Base-by-base conservation (phyloP, 1,139 yeast genomes). In the Lodderomyces pseudojiufengensis region DNA sequence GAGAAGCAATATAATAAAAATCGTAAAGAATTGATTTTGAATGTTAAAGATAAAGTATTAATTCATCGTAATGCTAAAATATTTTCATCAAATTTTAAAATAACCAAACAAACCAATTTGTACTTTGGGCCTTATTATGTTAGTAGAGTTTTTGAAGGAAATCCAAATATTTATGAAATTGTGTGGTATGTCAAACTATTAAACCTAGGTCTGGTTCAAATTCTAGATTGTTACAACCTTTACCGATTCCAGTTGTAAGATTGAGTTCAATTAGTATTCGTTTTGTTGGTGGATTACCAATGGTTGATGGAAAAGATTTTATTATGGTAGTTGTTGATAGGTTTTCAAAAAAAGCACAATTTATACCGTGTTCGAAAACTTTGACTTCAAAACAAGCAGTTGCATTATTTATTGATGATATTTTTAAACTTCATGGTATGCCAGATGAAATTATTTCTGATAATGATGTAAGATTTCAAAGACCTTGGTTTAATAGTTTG, bases 1-100 rank as follows among this genome's bases (percentile, higher is more conserved):
- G 31, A 28, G 16, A 4, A 15, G 10, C 22, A 13, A 4, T 18
- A 28, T n/a, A 28, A 28, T 20, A 13, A 28, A 16, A 20, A 28
- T 16, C 23, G 23, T 13, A 12, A 28, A 28, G 31, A 28, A 28
- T 16, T 28, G 10, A 28, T 28, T 5, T 28, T 28, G 11, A 28
- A 28, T 9, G 31, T 28, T 16, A 5, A 10, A 14, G 31, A 28
- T 28, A 13, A 28, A 28, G 20, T 28, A 9, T 11, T 14, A 7
- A n/a, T n/a, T n/a, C n/a, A n/a, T n/a, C n/a, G n/a, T n/a, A n/a
- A n/a, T n/a, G n/a, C n/a, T n/a, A n/a, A 7, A 14, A 14, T 28
- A 4, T 28, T 28, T 22, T 5, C 7, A 6, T 9, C 13, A 15
- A 28, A 10, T 14, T 28, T 28, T 13, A 28, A 28, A 9, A 5